Evolutionary conservation across 2,329 filamentous ascomycete species (phyloP).

Genomic region (Leptodontidium sp.): DNA sequence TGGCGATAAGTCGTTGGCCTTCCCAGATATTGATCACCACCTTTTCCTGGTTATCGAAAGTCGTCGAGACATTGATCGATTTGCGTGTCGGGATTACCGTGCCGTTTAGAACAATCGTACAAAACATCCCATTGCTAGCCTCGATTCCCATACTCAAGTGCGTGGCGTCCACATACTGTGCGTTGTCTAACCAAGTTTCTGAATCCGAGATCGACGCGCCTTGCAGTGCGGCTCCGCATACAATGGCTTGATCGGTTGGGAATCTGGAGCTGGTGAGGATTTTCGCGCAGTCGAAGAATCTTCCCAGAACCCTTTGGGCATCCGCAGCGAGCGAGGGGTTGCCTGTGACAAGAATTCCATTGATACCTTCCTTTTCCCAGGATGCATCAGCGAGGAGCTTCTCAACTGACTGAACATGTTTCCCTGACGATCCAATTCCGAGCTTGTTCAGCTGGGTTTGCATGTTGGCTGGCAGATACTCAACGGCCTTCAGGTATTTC

Average conservation of each 20-base stretch:
- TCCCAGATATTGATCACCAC: conserved; percentile 8
- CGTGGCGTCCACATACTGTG: too few relatives aligned
- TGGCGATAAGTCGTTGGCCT: background rate
- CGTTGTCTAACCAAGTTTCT: background rate
- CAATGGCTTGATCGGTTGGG: background rate
- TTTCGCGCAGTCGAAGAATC: background rate
- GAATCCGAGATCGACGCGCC: background rate
- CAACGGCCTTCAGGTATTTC: background rate
- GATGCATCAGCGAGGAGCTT: background rate
- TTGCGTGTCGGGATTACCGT: background rate
- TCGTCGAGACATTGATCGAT: background rate
- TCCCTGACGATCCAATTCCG: background rate
- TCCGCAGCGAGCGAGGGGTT: background rate
- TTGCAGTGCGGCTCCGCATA: background rate
- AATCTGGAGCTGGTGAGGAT: background rate
- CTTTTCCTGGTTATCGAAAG: background rate
- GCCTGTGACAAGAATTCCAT: background rate
- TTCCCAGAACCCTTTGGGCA: background rate
- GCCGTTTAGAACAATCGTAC: background rate
- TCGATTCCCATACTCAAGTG: conserved; percentile 1
- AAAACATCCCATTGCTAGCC: background rate
- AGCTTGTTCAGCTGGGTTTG: background rate
- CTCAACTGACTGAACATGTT: background rate
- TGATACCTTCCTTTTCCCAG: background rate
- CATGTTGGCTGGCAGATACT: background rate